phyloP scores from a whole-genome alignment of 805 yeast species.

The Hanseniaspora taiwanica region DNA sequence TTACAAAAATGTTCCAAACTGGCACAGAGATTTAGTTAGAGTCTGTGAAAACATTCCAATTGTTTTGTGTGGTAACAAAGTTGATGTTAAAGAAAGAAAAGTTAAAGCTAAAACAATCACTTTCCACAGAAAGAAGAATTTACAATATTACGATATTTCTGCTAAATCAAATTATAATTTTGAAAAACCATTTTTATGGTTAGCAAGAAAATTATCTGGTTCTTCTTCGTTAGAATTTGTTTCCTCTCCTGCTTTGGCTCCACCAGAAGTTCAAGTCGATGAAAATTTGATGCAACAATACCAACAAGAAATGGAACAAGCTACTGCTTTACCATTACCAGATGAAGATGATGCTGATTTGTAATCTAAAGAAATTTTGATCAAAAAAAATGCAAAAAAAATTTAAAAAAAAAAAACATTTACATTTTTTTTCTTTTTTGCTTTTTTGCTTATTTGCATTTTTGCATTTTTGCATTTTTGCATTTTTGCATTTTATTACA shows the following conservation, averaged over 20 bases:
- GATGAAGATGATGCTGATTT: constrained; percentile 99
- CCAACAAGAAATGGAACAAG: constrained; percentile 99
- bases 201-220: constrained; percentile 97
- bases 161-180: constrained; percentile 99
- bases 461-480: too few relatives aligned
- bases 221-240: constrained; percentile 97
- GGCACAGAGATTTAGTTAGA: constrained; percentile 99
- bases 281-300: constrained; percentile 93
- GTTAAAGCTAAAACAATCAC: constrained; percentile 99
- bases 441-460: background rate
- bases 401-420: background rate
- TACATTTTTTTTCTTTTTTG: background rate
- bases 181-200: constrained; percentile 99
- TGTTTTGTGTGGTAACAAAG: constrained; percentile 98
- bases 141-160: constrained; percentile 98
- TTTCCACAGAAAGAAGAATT: constrained; percentile 99
- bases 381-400: background rate
- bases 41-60: constrained; percentile 99
- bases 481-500: too few relatives aligned
- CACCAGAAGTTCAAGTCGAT: constrained; percentile 98
- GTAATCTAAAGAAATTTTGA: constrained; percentile 33
- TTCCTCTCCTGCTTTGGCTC: constrained; percentile 98
- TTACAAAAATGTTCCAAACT: constrained; percentile 98
- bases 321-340: constrained; percentile 98
- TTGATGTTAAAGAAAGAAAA: constrained; percentile 98